Percentiles rank a stretch among this genome's conserved stretches.
phyloP scores from a whole-genome alignment of 2,329 filamentous ascomycete genomes.

The Sarocladiaceae sp. region DNA sequence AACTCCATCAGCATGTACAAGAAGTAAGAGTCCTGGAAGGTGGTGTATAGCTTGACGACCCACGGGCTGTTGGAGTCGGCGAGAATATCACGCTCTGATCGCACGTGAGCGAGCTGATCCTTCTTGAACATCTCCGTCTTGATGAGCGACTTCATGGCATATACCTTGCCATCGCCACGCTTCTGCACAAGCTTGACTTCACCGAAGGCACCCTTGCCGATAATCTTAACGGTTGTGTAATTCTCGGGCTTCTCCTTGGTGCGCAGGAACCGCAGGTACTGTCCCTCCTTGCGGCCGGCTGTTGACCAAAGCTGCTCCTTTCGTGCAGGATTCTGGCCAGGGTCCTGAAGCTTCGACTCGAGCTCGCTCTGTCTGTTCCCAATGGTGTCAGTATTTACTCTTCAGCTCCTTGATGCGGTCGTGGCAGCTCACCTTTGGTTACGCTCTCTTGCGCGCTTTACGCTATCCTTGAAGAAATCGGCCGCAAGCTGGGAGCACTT shows the following conservation, averaged over 20 bases:
- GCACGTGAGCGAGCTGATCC: constrained; percentile 94
- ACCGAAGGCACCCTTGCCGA: constrained; percentile 97
- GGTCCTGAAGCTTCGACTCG: constrained; percentile 76
- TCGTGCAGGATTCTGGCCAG: constrained; percentile 64
- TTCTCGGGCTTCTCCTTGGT: constrained; percentile 92
- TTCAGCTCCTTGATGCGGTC: too few species aligned
- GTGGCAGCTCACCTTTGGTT: constrained; percentile 73
- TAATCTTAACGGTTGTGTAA: constrained; percentile 95
- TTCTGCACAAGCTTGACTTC: constrained; percentile 97
- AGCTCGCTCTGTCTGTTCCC: constrained; percentile 75
- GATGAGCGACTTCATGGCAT: constrained; percentile 95
- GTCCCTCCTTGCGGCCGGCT: constrained; percentile 80
- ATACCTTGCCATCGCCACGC: constrained; percentile 93
- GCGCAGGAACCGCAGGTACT: constrained; percentile 87
- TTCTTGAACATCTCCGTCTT: constrained; percentile 99
- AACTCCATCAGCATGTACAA: constrained; percentile 99
- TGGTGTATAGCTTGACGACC: constrained; percentile 97
- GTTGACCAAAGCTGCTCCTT: constrained; percentile 82
- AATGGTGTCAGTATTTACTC: constrained; percentile 2
- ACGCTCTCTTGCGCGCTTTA: constrained; percentile 88
- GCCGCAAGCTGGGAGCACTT: constrained; percentile 65
- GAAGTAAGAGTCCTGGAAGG: constrained; percentile 94
- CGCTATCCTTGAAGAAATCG: constrained; percentile 98
- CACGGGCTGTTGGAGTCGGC: constrained; percentile 99
- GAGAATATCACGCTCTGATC: constrained; percentile 93